Conservation (phyloP, 208 protist genomes). For the Crithidia sp. region DNA sequence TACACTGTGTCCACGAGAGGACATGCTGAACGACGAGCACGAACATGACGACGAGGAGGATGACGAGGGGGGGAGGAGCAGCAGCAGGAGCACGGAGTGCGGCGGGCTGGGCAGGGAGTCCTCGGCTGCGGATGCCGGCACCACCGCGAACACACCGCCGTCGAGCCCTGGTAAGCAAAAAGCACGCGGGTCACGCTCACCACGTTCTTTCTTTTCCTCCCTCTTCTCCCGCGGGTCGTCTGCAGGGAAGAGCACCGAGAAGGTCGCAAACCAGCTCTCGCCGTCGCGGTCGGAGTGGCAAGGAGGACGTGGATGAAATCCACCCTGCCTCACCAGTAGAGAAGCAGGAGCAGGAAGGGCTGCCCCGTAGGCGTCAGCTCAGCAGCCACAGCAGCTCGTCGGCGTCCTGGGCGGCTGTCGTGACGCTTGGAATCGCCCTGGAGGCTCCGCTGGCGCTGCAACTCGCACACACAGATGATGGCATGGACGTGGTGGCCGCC, state of each 20-base stretch:
- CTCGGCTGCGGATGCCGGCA: no score
- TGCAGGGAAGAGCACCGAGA: background rate
- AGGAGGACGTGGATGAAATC: conserved; percentile 13
- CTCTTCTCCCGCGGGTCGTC: conserved; percentile 1
- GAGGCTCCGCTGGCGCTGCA: conserved; percentile 41
- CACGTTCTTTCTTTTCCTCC: conserved; percentile 18
- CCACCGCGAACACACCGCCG: background rate
- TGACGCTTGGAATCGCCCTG: conserved; percentile 27
- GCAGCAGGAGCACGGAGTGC: background rate
- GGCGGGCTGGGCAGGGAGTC: background rate
- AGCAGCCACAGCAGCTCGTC: background rate
- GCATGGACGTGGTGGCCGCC: conserved; percentile 24
- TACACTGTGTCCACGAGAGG: conserved; percentile 31
- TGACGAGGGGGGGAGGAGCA: background rate
- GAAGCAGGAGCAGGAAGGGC: background rate
- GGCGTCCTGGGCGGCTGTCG: conserved; percentile 15
- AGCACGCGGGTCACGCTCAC: background rate
- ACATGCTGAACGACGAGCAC: conserved; percentile 11
- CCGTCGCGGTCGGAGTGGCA: background rate
- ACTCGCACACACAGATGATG: conserved; percentile 25
- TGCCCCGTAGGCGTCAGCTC: background rate
- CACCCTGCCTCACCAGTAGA: background rate
- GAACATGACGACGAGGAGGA: conserved; percentile 1
- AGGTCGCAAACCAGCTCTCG: background rate
- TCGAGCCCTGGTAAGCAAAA: background rate